phyloP scores from a whole-genome alignment of 345 rosid species.

The Excoecaria cochinchinensis region DNA sequence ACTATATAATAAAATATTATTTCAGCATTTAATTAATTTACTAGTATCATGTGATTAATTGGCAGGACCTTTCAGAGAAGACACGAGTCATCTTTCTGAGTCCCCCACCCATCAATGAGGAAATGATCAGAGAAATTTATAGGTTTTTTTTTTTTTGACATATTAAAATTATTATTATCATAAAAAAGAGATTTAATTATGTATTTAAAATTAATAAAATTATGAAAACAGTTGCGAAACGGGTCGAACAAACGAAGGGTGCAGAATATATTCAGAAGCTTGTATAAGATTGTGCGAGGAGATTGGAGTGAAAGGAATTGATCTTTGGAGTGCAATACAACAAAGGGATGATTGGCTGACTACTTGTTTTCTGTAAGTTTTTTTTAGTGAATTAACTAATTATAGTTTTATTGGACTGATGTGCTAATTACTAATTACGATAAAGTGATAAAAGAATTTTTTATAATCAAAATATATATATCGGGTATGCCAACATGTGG shows the following conservation, averaged over 20 bases:
- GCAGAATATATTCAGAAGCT: conserved; percentile 22
- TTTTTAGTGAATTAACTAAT: no score
- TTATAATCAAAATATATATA: no score
- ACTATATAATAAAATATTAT: background rate
- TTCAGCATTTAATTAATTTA: background rate
- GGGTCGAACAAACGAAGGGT: conserved; percentile 8
- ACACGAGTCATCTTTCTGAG: conserved; percentile 18
- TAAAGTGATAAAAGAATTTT: no score
- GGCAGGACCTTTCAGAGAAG: conserved; percentile 19
- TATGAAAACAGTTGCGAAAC: background rate
- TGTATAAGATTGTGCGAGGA: conserved; percentile 16
- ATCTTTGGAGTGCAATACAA: conserved; percentile 25
- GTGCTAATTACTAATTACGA: no score
- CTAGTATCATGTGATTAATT: background rate
- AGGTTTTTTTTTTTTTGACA: background rate
- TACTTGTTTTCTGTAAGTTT: conserved; percentile 20
- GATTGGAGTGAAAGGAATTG: conserved; percentile 13
- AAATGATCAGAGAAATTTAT: background rate
- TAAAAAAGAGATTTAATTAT: background rate
- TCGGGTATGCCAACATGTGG: no score
- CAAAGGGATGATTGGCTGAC: conserved; percentile 17
- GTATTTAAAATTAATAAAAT: background rate
- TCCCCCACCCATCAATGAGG: conserved; percentile 20
- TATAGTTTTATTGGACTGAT: no score
- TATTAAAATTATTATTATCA: background rate